Conservation (phyloP, 768 basidiomycete genomes). For the Boletus reticuloceps region DNA sequence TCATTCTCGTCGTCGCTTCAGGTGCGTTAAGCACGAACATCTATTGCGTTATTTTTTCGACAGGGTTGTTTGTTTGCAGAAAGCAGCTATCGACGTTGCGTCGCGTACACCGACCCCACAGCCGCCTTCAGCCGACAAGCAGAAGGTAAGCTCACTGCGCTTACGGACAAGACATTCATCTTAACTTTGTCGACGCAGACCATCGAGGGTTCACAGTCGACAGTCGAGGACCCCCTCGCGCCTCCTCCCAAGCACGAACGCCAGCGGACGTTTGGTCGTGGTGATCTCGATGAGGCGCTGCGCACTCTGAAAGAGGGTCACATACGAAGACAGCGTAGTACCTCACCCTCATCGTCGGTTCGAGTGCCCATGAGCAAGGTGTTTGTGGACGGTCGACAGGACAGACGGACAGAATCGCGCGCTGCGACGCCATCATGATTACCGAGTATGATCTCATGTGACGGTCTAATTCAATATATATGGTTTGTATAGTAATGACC, state of each 20-base stretch:
- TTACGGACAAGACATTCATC: neutral
- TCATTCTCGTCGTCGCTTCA: conserved; percentile 73
- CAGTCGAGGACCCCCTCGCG: conserved; percentile 26
- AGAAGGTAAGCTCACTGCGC: conserved; percentile 4
- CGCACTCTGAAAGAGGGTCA: conserved; percentile 71
- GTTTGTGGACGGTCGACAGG: conserved; percentile 27
- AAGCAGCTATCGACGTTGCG: conserved; percentile 63
- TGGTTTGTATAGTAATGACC: neutral
- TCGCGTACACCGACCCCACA: neutral
- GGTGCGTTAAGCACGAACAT: conserved; percentile 35
- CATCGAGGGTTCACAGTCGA: conserved; percentile 34
- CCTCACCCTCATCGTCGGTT: conserved; percentile 6
- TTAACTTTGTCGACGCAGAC: conserved; percentile 34
- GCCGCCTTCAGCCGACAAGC: neutral
- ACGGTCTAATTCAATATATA: no score
- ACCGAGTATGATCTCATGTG: neutral
- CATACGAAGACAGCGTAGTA: conserved; percentile 11
- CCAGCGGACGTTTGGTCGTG: conserved; percentile 61
- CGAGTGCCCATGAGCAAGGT: conserved; percentile 20
- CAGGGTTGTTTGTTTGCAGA: conserved; percentile 37
- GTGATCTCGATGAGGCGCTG: conserved; percentile 82
- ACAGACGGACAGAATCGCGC: conserved; percentile 5
- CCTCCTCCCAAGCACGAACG: conserved; percentile 45
- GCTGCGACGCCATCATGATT: neutral
- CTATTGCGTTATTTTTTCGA: neutral